A percentile compares a stretch with the other conserved stretches of the same genome.
phyloP scores from a whole-genome alignment of 345 rosid genomes.

The Moricandia arvensis region DNA sequence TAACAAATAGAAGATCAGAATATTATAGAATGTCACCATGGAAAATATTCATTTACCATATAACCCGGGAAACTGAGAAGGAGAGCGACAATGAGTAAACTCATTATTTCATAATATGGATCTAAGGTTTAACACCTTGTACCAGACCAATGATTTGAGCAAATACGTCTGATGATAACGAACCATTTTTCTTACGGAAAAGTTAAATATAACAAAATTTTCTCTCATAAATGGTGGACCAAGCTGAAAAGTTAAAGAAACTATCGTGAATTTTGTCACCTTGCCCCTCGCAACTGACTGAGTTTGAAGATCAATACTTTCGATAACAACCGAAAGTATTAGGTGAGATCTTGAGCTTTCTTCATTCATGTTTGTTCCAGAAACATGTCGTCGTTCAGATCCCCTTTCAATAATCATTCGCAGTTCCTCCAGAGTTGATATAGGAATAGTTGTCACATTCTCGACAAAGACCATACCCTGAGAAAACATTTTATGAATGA shows the following conservation, averaged over 20 bases:
- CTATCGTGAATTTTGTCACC: constrained; percentile 43
- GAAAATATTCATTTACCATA: neutral
- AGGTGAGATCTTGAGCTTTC: constrained; percentile 96
- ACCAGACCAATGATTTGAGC: constrained; percentile 1
- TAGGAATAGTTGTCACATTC: constrained; percentile 70
- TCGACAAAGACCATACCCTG: constrained; percentile 94
- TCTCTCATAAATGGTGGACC: neutral
- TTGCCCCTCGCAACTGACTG: constrained; percentile 90
- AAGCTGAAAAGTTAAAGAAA: neutral
- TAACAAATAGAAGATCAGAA: constrained; percentile 4
- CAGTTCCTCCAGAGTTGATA: constrained; percentile 75
- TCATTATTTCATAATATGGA: constrained; percentile 3
- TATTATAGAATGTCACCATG: constrained; percentile 10
- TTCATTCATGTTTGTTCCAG: constrained; percentile 94
- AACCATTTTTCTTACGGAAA: neutral
- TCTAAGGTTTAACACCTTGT: neutral
- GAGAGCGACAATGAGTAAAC: neutral
- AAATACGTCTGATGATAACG: neutral
- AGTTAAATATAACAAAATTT: neutral
- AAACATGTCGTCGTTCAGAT: constrained; percentile 76
- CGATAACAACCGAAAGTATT: constrained; percentile 81
- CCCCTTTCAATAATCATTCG: constrained; percentile 71
- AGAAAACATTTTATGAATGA: constrained; percentile 22
- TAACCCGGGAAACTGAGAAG: too few relatives aligned
- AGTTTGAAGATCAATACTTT: constrained; percentile 94